phyloP scores from a whole-genome alignment of 257 asterid species.

The Vinca minor region DNA sequence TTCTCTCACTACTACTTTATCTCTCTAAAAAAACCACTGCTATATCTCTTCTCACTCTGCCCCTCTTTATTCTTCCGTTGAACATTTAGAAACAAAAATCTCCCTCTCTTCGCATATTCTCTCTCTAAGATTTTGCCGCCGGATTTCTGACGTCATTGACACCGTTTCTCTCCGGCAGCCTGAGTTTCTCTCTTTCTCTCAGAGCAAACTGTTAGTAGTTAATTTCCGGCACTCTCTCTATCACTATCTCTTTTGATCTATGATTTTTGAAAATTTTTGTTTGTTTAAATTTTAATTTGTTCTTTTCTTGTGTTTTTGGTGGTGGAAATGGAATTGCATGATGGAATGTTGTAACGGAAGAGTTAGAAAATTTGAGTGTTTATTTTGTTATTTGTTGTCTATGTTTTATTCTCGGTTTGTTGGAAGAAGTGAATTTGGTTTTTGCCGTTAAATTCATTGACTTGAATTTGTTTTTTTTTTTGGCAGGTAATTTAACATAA shows the following conservation, averaged over 20 bases:
- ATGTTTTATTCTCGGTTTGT: background rate
- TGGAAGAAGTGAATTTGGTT: background rate
- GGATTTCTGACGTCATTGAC: slow-evolving; percentile 10
- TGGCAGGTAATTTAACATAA: slow-evolving; percentile 8
- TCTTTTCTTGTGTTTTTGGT: background rate
- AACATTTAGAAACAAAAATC: slow-evolving; percentile 6
- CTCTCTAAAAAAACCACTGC: slow-evolving; percentile 25
- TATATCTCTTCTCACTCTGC: slow-evolving; percentile 4
- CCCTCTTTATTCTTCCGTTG: slow-evolving; percentile 22
- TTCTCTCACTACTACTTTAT: slow-evolving; percentile 29
- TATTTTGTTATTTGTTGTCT: background rate
- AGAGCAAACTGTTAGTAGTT: background rate
- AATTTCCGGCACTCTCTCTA: background rate
- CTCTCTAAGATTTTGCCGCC: slow-evolving; percentile 12
- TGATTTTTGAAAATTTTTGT: background rate
- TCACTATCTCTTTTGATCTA: no score
- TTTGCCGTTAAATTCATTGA: background rate
- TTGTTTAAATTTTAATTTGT: background rate
- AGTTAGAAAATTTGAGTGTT: background rate
- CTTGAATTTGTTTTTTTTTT: background rate
- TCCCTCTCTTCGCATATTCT: slow-evolving; percentile 19
- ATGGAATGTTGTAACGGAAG: background rate
- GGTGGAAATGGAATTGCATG: slow-evolving; percentile 11
- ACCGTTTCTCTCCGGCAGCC: background rate
- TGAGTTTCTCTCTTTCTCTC: no score